A percentile compares a stretch with the other conserved stretches of the same genome.
Conservation (phyloP, 176 grass and related monocot species). For the Melocanna baccifera region DNA sequence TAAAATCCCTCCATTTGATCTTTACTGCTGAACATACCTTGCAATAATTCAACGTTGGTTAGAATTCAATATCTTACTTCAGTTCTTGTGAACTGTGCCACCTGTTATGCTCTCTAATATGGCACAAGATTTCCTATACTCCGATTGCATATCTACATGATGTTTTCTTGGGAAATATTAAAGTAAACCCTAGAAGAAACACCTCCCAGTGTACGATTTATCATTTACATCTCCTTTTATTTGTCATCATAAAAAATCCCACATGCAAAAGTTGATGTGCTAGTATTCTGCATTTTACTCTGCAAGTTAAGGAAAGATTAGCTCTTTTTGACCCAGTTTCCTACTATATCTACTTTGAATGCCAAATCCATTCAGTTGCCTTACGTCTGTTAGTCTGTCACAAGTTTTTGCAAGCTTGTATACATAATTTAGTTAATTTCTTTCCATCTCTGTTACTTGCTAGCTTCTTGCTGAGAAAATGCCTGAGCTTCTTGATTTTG, state of each 20-base stretch:
- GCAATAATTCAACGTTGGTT: neutral
- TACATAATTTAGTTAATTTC: conserved; percentile 14
- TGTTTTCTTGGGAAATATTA: neutral
- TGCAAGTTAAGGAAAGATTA: neutral
- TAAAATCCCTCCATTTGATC: neutral
- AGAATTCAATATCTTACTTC: neutral
- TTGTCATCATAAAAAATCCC: neutral
- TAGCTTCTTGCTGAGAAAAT: conserved; percentile 92
- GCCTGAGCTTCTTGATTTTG: conserved; percentile 98
- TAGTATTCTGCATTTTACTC: neutral
- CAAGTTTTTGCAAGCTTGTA: neutral
- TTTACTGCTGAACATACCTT: neutral
- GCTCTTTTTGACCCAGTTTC: neutral
- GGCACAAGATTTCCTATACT: neutral
- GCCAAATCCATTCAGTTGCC: neutral
- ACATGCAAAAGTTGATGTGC: neutral
- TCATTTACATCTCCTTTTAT: neutral
- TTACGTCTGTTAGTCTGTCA: conserved; percentile 2
- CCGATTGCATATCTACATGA: neutral
- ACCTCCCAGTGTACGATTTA: neutral
- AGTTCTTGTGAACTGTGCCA: neutral
- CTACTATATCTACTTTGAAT: neutral
- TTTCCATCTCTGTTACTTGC: conserved; percentile 34
- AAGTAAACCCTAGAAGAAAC: neutral
- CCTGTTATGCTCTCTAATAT: neutral